A percentile compares a stretch with the other conserved stretches of the same genome.
These are phyloP conservation scores for Hygrophoropsis aurantiaca DNA, from an alignment of 768 basidiomycete species.

Conservation along the genomic window DNA sequence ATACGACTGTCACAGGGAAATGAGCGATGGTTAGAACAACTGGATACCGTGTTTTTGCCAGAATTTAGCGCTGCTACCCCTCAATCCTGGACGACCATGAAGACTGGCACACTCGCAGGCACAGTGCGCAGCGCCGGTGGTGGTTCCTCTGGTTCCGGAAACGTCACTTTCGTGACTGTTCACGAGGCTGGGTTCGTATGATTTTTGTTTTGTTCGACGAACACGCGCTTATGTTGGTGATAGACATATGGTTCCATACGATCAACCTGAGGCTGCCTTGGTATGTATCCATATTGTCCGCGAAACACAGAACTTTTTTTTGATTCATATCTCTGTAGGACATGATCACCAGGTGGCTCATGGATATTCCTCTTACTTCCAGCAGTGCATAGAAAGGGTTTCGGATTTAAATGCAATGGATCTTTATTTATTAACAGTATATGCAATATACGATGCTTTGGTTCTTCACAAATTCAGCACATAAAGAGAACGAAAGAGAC, in stretches of 20 bases:
- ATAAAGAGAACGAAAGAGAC: background rate
- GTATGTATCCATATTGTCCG: constrained; percentile 38
- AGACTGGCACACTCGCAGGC: constrained; percentile 59
- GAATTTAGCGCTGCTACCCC: constrained; percentile 55
- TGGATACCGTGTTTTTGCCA: constrained; percentile 59
- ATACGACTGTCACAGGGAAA: constrained; percentile 54
- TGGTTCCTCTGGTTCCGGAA: constrained; percentile 67
- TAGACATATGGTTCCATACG: constrained; percentile 88
- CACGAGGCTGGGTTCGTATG: constrained; percentile 73
- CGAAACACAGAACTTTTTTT: background rate
- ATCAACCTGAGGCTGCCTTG: constrained; percentile 85
- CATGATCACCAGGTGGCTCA: constrained; percentile 59
- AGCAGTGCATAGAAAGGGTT: constrained; percentile 5
- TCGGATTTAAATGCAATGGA: no score
- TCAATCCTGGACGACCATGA: constrained; percentile 56
- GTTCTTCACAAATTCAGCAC: no score
- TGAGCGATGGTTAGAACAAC: constrained; percentile 67
- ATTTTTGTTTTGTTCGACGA: background rate
- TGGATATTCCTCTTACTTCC: constrained; percentile 45
- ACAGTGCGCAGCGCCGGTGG: constrained; percentile 71
- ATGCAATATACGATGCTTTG: no score
- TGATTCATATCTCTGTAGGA: constrained; percentile 38
- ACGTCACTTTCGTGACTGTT: constrained; percentile 78
- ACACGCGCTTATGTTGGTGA: constrained; percentile 6
- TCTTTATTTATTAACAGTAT: no score